phyloP scores from a whole-genome alignment of 139 green algal species.

The Coccomyxa sp. region DNA sequence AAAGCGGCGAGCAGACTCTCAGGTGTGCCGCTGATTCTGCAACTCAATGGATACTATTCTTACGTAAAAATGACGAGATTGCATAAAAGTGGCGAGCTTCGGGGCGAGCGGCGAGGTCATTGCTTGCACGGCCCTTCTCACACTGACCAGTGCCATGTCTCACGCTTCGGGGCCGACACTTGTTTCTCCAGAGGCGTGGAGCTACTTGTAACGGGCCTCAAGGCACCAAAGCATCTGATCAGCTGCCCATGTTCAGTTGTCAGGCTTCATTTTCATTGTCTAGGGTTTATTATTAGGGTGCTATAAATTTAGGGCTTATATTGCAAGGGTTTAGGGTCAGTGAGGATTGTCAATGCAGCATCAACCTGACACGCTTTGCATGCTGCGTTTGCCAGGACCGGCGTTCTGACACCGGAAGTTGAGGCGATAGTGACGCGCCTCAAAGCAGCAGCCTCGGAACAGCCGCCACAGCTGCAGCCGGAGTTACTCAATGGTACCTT shows the following conservation, averaged over 20 bases:
- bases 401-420: neutral
- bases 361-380: neutral
- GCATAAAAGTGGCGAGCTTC: neutral
- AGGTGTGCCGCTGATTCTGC: neutral
- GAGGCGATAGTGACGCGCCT: neutral
- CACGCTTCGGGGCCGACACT: no score
- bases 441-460: neutral
- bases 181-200: no score
- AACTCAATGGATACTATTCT: neutral
- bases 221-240: no score
- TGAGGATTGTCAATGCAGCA: neutral
- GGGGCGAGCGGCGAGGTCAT: neutral
- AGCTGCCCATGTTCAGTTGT: no score
- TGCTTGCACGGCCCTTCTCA: neutral
- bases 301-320: no score
- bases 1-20: neutral
- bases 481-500: neutral
- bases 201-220: no score
- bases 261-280: no score
- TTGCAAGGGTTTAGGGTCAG: no score
- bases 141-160: neutral
- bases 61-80: neutral
- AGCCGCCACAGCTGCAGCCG: neutral
- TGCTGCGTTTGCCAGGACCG: neutral
- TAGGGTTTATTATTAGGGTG: neutral